Evolutionary conservation across 139 green algal species (phyloP), one percentile per base, ranked within the genome.

Genomic region (Penium margaritaceum): DNA sequence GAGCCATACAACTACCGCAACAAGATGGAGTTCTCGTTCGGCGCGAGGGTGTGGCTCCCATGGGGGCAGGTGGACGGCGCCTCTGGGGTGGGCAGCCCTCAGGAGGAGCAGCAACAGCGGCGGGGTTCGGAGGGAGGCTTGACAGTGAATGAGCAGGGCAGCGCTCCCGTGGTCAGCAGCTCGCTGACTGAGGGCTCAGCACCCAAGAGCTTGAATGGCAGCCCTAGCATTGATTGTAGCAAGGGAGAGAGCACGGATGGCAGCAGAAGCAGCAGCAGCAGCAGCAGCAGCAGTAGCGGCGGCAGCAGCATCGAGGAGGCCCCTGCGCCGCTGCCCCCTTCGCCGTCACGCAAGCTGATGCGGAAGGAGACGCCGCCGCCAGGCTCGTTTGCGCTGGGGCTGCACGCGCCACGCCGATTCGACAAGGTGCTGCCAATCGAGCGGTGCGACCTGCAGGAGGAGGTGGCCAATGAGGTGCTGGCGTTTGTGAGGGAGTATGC

Each of bases 1-100:
- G 14, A 84, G 44, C 35, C 46, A 6, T 89, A 84, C 44, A 47
- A 57, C 21, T 95, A 94, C 72, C 79, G 90, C 30, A 95, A 95
- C 78, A 95, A 95, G 74, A 88, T 93, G 81, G 60, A 77, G 73
- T 90, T 90, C 69, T 82, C 75, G 33, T 87, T 88, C 70, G 64
- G 43, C 63, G 44, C 17, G 2, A 60, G 47, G 2, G 44, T 34
- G 17, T 88, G 82, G 82, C 15, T 63, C 51, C 77, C 65, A n/a
- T n/a, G n/a, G n/a, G n/a, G n/a, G n/a, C n/a, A n/a, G n/a, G n/a
- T n/a, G n/a, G n/a, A n/a, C n/a, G n/a, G n/a, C n/a, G n/a, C n/a
- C n/a, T n/a, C n/a, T n/a, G n/a, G n/a, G n/a, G n/a, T n/a, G n/a
- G n/a, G n/a, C n/a, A n/a, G n/a, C n/a, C 24, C n/a, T 17, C 43